A percentile compares a stretch with the other conserved stretches of the same genome.
Evolutionary conservation across 1,284 basidiomycete species (phyloP).

Genomic region (Dichomitus squalens): DNA sequence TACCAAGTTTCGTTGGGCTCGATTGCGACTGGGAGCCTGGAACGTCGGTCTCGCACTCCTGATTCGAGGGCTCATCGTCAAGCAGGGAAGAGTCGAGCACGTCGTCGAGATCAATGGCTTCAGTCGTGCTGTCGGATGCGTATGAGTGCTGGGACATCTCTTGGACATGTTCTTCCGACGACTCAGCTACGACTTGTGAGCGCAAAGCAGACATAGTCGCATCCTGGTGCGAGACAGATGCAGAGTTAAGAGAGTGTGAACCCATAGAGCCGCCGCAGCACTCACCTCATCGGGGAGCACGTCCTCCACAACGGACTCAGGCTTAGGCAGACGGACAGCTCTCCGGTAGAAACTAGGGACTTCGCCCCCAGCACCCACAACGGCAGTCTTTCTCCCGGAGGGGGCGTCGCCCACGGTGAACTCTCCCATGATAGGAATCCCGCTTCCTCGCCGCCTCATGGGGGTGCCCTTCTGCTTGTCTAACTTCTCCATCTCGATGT

Average conservation of each 20-base stretch:
- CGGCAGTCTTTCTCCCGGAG: slow-evolving; percentile 49
- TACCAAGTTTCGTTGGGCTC: slow-evolving; percentile 19
- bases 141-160: slow-evolving; percentile 20
- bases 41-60: slow-evolving; percentile 24
- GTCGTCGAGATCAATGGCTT: slow-evolving; percentile 73
- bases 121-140: slow-evolving; percentile 41
- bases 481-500: slow-evolving; percentile 40
- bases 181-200: slow-evolving; percentile 17
- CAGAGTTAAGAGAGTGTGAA: not conserved
- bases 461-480: slow-evolving; percentile 28
- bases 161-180: slow-evolving; percentile 35
- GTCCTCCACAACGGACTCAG: slow-evolving; percentile 4
- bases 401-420: slow-evolving; percentile 44
- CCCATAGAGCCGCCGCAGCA: not conserved
- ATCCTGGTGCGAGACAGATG: slow-evolving; percentile 6
- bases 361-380: slow-evolving; percentile 54
- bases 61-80: slow-evolving; percentile 48
- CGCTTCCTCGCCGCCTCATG: slow-evolving; percentile 21
- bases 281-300: slow-evolving; percentile 15
- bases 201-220: slow-evolving; percentile 8
- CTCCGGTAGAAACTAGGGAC: slow-evolving; percentile 69
- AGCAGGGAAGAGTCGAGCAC: slow-evolving; percentile 78
- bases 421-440: slow-evolving; percentile 54
- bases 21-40: slow-evolving; percentile 17
- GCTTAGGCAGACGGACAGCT: slow-evolving; percentile 15